Conservation (phyloP, 2,329 filamentous ascomycete genomes). For the Fusarium succisae region DNA sequence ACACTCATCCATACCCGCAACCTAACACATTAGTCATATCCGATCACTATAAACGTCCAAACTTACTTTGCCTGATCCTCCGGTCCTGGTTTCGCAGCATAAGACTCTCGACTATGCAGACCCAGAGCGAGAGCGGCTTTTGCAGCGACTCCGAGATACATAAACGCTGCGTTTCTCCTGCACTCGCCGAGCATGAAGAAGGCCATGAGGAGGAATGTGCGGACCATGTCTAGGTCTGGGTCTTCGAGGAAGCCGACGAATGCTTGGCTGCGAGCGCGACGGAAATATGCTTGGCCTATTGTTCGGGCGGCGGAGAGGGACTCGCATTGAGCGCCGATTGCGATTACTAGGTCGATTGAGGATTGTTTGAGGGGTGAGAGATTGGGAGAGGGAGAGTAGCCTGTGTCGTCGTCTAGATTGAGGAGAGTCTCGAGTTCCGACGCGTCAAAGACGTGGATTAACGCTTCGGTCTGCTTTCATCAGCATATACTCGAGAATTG, state of each 20-base stretch:
- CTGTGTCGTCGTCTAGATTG: background rate
- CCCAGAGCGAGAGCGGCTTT: conserved; percentile 67
- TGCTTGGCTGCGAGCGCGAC: conserved; percentile 48
- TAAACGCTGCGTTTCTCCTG: conserved; percentile 71
- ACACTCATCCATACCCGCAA: conserved; percentile 51
- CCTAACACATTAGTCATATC: conserved; percentile 23
- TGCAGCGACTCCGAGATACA: conserved; percentile 69
- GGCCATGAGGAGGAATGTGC: conserved; percentile 64
- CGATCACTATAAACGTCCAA: background rate
- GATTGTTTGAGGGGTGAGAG: conserved; percentile 13
- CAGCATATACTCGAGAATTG: rapidly evolving
- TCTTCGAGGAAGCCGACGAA: conserved; percentile 41
- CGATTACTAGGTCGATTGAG: conserved; percentile 33
- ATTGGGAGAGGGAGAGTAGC: background rate
- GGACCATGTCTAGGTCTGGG: conserved; percentile 40
- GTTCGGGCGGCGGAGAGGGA: conserved; percentile 21
- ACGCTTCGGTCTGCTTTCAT: conserved; percentile 45
- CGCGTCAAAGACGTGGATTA: conserved; percentile 47
- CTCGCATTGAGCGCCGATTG: conserved; percentile 41
- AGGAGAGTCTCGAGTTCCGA: conserved; percentile 43
- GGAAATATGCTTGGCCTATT: conserved; percentile 53
- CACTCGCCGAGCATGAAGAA: conserved; percentile 74
- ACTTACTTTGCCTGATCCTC: conserved; percentile 35
- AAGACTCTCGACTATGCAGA: conserved; percentile 53
- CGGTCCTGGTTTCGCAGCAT: conserved; percentile 15